Conservation (phyloP, 805 yeast species). For the Maudiozyma turicensis region DNA sequence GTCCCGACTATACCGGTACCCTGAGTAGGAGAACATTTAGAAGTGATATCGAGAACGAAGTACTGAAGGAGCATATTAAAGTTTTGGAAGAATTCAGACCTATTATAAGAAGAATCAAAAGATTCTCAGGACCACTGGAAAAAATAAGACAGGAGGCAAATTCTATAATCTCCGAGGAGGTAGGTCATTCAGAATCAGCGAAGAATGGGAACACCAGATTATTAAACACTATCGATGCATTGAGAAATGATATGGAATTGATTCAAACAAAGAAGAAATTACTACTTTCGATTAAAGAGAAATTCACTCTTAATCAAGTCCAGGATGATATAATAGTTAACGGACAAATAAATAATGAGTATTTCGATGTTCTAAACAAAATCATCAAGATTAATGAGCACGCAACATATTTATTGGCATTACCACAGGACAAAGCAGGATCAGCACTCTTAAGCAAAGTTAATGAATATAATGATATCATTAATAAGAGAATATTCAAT, state of each 20-base stretch:
- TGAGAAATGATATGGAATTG: constrained; percentile 11
- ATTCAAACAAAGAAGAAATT: constrained; percentile 40
- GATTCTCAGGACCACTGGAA: constrained; percentile 21
- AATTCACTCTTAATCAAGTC: constrained; percentile 58
- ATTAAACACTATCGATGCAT: constrained; percentile 8
- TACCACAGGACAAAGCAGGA: constrained; percentile 60
- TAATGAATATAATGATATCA: constrained; percentile 40
- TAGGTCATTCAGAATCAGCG: constrained; percentile 10
- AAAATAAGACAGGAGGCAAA: constrained; percentile 14
- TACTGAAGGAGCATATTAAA: constrained; percentile 46
- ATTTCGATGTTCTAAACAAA: constrained; percentile 49
- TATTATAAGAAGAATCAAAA: constrained; percentile 35
- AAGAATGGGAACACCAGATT: constrained; percentile 18
- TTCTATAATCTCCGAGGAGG: background rate
- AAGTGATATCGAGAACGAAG: constrained; percentile 50
- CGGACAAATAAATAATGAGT: constrained; percentile 37
- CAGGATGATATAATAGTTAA: constrained; percentile 54
- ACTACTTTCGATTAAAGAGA: constrained; percentile 43
- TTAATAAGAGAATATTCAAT: constrained; percentile 45
- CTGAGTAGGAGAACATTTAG: constrained; percentile 50
- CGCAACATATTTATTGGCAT: constrained; percentile 60
- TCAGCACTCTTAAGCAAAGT: constrained; percentile 51
- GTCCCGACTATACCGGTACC: constrained; percentile 42
- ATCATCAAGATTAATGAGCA: constrained; percentile 56
- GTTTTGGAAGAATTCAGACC: constrained; percentile 37